Conservation (phyloP, 352 stramenopile genomes). For the Hyaloperonospora brassicae region DNA sequence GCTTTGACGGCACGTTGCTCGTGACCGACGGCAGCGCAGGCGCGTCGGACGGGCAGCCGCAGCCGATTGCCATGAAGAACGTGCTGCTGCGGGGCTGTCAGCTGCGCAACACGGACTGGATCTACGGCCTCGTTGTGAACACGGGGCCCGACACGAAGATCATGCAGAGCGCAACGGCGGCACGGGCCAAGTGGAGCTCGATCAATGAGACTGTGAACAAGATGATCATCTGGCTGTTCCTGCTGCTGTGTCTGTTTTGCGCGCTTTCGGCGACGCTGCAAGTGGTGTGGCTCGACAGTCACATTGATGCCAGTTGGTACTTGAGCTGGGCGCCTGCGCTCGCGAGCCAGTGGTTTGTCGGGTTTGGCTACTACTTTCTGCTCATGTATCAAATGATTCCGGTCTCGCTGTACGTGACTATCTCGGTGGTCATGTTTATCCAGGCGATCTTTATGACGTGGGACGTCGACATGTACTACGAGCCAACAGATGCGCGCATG, state of each 20-base stretch:
- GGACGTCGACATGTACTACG: constrained; percentile 89
- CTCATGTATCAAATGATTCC: constrained; percentile 97
- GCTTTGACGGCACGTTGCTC: constrained; percentile 66
- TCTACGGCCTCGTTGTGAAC: constrained; percentile 86
- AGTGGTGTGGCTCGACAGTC: constrained; percentile 50
- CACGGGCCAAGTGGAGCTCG: constrained; percentile 67
- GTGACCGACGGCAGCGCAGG: constrained; percentile 21
- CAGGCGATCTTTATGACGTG: constrained; percentile 91
- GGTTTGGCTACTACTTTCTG: constrained; percentile 90
- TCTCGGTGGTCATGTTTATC: constrained; percentile 93
- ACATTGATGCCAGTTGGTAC: constrained; percentile 46
- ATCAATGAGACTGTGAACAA: constrained; percentile 77
- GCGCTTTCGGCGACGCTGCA: constrained; percentile 46
- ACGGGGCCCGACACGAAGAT: constrained; percentile 81
- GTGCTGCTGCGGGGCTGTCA: constrained; percentile 82
- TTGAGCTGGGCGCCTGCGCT: constrained; percentile 38
- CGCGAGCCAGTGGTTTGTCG: constrained; percentile 59
- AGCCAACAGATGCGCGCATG: constrained; percentile 83
- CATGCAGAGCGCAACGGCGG: constrained; percentile 64
- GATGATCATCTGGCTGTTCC: constrained; percentile 73
- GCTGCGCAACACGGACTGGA: constrained; percentile 85
- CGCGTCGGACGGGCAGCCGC: constrained; percentile 14
- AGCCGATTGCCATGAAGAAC: constrained; percentile 77
- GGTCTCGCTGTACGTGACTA: constrained; percentile 96
- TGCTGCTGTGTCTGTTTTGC: constrained; percentile 56